Base-by-base conservation (phyloP, 176 grass and related monocot genomes). In the Carex littledalei region DNA sequence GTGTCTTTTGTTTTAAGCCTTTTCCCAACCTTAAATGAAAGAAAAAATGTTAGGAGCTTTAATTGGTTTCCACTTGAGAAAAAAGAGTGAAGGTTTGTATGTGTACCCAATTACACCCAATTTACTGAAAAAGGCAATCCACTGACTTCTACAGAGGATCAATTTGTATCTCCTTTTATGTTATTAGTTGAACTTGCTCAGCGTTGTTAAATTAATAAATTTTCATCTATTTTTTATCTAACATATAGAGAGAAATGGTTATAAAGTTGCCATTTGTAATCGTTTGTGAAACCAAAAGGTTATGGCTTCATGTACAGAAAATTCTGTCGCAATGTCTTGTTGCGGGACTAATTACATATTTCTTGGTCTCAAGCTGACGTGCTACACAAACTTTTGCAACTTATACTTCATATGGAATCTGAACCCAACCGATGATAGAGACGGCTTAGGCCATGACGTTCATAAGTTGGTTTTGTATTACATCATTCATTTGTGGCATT, bases 1-100 rank as follows among this genome's bases (percentile, higher is more conserved):
- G 89, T 87, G 2, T 91, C 95, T 50, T 92, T 93, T 41, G 89
- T 93, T 87, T 90, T 88, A 39, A 34, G 88, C 68, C 50, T 88
- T 87, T 93, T 98, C 53, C 95, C 95, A 61, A 98, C 93, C 95
- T 98, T 85, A 39, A 13, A 6, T 17, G n/a, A 64, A 63, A 11
- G 6, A 72, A 39, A 17, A 20, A 5, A 20, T 11, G 49, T 29
- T 16, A 65, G 26, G 6, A 9, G 26, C 2, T 81, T 15, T 66
- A 41, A 49, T 66, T 58, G 10, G 52, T 43, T 72, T 45, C 22
- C 65, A 60, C 50, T 59, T 53, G 45, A 76, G 43, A 76, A 71
- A 59, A 24, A 80, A 68, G 4, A 68, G 8, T 35, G 5, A 60
- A 66, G 11, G 29, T 34, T 47, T 76, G 17, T 15, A 76, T 6